Conservation (phyloP, 805 yeast species). For the Yarrowia porcina region DNA sequence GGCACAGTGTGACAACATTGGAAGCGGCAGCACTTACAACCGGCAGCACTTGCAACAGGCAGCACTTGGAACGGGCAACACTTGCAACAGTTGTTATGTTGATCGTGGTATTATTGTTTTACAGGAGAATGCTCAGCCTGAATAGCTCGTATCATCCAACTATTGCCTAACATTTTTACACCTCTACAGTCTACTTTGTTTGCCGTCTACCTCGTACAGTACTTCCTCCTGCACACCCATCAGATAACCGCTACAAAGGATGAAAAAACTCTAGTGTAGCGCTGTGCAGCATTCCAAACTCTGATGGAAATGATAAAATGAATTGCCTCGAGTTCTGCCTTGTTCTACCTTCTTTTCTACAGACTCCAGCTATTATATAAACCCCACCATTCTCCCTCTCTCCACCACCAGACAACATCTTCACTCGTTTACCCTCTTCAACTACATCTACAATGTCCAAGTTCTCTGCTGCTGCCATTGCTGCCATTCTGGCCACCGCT, state of each 20-base stretch:
- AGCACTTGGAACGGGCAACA: no score
- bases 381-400: background rate
- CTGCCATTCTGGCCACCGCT: conserved; percentile 60
- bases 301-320: conserved; percentile 19
- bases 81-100: no score
- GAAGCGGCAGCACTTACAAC: no score
- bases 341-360: background rate
- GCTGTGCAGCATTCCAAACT: background rate
- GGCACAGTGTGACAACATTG: no score
- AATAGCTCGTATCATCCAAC: no score
- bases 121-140: no score
- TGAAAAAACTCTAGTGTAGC: background rate
- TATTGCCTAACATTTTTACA: no score
- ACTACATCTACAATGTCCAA: conserved; percentile 18
- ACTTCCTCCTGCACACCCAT: background rate
- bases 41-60: no score
- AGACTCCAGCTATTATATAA: background rate
- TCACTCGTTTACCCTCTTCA: conserved; percentile 16
- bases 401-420: background rate
- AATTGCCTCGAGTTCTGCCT: background rate
- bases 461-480: conserved; percentile 48
- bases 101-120: no score
- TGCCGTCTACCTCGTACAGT: no score
- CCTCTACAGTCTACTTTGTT: no score
- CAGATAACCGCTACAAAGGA: background rate